Percentiles rank a stretch among this genome's conserved stretches.
phyloP scores from a whole-genome alignment of 495 filamentous ascomycete genomes.

The Trichoderma orchidacearum region DNA sequence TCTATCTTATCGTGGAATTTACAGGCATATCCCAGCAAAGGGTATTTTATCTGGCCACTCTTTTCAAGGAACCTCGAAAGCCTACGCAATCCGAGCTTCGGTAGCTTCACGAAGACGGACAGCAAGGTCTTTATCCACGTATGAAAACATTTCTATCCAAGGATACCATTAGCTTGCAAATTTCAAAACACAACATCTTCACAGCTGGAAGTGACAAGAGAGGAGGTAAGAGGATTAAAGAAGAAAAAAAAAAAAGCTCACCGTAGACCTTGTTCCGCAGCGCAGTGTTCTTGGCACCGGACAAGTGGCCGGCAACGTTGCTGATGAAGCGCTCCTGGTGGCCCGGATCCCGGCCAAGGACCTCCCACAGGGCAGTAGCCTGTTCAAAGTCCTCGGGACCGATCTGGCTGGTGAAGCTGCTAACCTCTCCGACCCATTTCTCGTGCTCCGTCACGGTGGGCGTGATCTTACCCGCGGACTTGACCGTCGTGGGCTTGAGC shows the following conservation, averaged over 20 bases:
- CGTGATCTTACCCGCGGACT: background rate
- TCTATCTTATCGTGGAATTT: too few relatives aligned
- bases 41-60: too few relatives aligned
- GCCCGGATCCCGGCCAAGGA: slow-evolving; percentile 18
- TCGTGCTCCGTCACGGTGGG: slow-evolving; percentile 12
- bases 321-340: slow-evolving; percentile 22
- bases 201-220: too few relatives aligned
- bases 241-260: background rate
- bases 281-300: slow-evolving; percentile 4
- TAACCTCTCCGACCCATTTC: slow-evolving; percentile 7
- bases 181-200: background rate
- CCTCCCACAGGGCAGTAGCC: slow-evolving; percentile 18
- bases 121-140: background rate
- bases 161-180: background rate
- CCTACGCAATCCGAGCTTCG: background rate
- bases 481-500: slow-evolving; percentile 12
- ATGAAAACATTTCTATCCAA: background rate
- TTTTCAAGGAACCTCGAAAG: too few relatives aligned
- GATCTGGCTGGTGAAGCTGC: slow-evolving; percentile 22
- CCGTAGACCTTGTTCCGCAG: slow-evolving; percentile 12
- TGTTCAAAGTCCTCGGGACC: slow-evolving; percentile 30
- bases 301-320: slow-evolving; percentile 21
- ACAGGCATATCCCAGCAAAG: too few relatives aligned
- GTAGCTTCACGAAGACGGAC: background rate
- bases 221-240: background rate